Conservation (phyloP, 2,329 filamentous ascomycete genomes). For the Trichoderma simmonsii region DNA sequence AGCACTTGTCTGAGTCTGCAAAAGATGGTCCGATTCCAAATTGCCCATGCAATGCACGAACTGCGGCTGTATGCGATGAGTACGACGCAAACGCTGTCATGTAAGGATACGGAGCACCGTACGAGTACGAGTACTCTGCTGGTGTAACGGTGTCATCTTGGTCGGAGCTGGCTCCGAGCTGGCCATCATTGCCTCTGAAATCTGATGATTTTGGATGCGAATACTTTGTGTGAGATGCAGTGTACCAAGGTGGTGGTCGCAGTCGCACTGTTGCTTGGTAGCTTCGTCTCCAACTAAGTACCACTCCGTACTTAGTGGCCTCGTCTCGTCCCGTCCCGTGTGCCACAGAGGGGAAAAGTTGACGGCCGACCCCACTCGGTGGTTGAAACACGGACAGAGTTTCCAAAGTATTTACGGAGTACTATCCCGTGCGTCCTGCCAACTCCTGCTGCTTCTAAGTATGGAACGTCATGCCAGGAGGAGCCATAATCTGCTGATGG, state of each 20-base stretch:
- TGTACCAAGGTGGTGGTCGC: background rate
- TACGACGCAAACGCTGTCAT: background rate
- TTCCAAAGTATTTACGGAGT: background rate
- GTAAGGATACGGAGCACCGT: background rate
- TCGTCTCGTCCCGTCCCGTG: conserved; percentile 16
- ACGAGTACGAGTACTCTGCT: background rate
- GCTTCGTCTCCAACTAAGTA: background rate
- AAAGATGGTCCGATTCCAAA: conserved; percentile 9
- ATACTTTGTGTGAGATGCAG: background rate
- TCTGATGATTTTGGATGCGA: background rate
- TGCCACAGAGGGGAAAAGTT: background rate
- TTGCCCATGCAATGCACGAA: conserved; percentile 3
- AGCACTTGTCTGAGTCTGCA: background rate
- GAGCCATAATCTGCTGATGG: background rate
- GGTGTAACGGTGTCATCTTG: background rate
- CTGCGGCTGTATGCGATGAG: conserved; percentile 4
- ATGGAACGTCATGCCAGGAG: background rate
- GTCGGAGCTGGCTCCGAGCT: background rate
- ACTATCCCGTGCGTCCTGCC: background rate
- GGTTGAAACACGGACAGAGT: background rate
- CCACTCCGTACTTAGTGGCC: background rate
- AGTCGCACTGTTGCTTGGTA: background rate
- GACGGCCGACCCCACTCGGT: conserved; percentile 3
- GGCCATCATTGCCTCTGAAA: background rate
- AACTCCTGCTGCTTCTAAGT: background rate